Evolutionary conservation across 2,329 filamentous ascomycete genomes (phyloP).

Genomic region (Cladorrhinum sp.): DNA sequence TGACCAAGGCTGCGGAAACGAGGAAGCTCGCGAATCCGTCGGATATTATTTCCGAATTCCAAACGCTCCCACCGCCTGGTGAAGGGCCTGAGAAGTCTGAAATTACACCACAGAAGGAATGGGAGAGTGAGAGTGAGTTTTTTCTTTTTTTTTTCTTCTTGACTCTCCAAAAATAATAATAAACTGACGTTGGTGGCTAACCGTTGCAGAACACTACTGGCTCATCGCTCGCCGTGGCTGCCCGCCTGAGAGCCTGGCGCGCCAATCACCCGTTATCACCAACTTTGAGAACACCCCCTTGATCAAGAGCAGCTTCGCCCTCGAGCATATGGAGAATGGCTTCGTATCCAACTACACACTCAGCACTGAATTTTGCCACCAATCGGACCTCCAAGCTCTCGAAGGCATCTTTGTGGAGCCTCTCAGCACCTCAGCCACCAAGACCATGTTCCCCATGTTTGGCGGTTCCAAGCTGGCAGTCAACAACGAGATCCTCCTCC

Average conservation of each 20-base stretch:
- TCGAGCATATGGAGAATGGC: conserved; percentile 52
- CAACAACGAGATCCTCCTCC: conserved; percentile 69
- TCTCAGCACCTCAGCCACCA: conserved; percentile 54
- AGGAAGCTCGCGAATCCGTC: conserved; percentile 43
- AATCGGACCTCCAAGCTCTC: conserved; percentile 60
- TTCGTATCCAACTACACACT: conserved; percentile 61
- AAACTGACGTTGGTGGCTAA: conserved; percentile 1
- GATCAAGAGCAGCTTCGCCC: conserved; percentile 45
- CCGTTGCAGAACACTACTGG: conserved; percentile 45
- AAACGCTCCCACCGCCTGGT: conserved; percentile 40
- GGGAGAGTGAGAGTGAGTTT: conserved; percentile 45
- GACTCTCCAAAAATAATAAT: too few relatives aligned
- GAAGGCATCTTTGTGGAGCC: conserved; percentile 65
- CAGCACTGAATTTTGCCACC: conserved; percentile 62
- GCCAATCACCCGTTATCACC: conserved; percentile 42
- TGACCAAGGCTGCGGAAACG: conserved; percentile 51
- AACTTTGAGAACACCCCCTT: conserved; percentile 44
- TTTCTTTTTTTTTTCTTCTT: conserved; percentile 1
- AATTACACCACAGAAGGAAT: conserved; percentile 41
- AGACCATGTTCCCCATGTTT: conserved; percentile 62
- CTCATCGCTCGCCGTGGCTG: conserved; percentile 58
- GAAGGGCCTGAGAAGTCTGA: conserved; percentile 35
- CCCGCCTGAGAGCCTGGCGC: conserved; percentile 59
- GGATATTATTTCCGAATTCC: conserved; percentile 44
- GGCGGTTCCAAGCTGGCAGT: conserved; percentile 66